Evolutionary conservation across 352 stramenopile genomes (phyloP).

Genomic region (Pythium brassicae): DNA sequence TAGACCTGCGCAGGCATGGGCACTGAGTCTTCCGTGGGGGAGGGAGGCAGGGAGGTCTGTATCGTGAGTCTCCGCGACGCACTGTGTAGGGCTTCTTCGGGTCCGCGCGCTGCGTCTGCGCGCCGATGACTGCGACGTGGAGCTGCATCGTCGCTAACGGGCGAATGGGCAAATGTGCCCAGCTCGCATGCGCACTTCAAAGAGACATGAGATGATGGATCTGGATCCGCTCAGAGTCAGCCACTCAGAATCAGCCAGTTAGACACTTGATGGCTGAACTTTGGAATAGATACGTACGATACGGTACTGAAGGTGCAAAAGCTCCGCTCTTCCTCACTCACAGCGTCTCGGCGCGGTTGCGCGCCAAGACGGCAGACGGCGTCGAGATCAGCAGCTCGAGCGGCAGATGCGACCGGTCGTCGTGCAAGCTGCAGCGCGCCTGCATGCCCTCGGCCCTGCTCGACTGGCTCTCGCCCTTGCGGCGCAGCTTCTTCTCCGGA

Average conservation of each 20-base stretch:
- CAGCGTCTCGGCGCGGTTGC: slow-evolving; percentile 1
- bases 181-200: no score
- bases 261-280: no score
- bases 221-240: no score
- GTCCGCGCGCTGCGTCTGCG: slow-evolving; percentile 42
- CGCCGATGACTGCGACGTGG: slow-evolving; percentile 54
- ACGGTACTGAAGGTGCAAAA: no score
- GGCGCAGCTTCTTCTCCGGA: slow-evolving; percentile 21
- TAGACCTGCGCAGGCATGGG: slow-evolving; percentile 30
- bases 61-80: neutral
- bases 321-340: neutral
- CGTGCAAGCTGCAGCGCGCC: slow-evolving; percentile 1
- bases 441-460: slow-evolving; percentile 19
- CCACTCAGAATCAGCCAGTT: no score
- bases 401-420: neutral
- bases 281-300: no score
- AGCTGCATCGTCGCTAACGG: slow-evolving; percentile 15
- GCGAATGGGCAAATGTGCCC: no score
- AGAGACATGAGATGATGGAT: no score
- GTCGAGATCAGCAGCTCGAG: neutral
- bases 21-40: no score
- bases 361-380: neutral
- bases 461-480: slow-evolving; percentile 18
- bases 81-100: slow-evolving; percentile 42
- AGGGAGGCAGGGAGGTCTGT: no score